phyloP scores from a whole-genome alignment of 164 flowering plant genomes.

The Amborella trichopoda region DNA sequence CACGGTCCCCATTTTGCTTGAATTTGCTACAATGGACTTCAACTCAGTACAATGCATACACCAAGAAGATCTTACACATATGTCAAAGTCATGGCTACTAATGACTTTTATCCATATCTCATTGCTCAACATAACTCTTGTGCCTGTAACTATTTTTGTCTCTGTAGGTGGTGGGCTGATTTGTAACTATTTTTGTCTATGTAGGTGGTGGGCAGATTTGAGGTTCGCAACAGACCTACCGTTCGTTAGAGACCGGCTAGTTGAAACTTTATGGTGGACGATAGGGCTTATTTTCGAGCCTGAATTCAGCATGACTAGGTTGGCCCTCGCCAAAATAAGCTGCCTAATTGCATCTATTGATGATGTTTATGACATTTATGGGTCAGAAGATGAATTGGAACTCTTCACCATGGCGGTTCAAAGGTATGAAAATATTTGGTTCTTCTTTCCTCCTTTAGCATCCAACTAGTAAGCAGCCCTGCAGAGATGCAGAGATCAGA shows the following conservation, averaged over 20 bases:
- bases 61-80: not conserved
- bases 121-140: not conserved
- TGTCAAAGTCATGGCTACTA: not conserved
- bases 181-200: not conserved
- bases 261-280: conserved; percentile 29
- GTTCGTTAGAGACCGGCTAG: conserved; percentile 28
- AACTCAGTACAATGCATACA: not conserved
- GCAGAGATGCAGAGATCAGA: too few species aligned
- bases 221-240: conserved; percentile 17
- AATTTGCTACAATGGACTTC: conserved; percentile 5
- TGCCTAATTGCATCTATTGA: conserved; percentile 22
- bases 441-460: too few species aligned
- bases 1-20: too few species aligned
- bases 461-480: too few species aligned
- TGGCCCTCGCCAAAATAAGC: conserved; percentile 15
- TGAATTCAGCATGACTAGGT: conserved; percentile 12
- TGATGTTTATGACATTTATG: conserved; percentile 37
- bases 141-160: not conserved
- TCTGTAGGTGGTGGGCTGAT: conserved; percentile 10
- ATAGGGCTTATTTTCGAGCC: conserved; percentile 23
- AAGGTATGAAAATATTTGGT: conserved; percentile 25
- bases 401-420: conserved; percentile 25
- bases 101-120: not conserved
- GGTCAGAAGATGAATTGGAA: conserved; percentile 26
- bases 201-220: conserved; percentile 11